A percentile compares a stretch with the other conserved stretches of the same genome.
phyloP scores from a whole-genome alignment of 768 basidiomycete genomes.

The Tremella mesenterica region DNA sequence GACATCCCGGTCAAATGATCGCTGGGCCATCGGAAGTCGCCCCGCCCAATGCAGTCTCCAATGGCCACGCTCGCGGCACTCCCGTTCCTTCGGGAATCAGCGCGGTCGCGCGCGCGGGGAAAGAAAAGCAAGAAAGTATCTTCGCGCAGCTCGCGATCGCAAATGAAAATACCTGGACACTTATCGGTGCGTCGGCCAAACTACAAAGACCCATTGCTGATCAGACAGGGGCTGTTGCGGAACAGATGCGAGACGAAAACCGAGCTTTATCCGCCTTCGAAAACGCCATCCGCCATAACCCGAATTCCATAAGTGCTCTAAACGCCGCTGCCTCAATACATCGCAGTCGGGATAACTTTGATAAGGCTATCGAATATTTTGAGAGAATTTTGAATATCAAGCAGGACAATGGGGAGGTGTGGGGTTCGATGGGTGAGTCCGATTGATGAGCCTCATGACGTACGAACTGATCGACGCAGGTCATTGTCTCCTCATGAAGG shows the following conservation, averaged over 20 bases:
- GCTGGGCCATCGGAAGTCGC: constrained; percentile 16
- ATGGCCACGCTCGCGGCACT: constrained; percentile 19
- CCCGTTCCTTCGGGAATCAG: neutral
- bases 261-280: constrained; percentile 90
- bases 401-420: constrained; percentile 96
- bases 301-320: constrained; percentile 77
- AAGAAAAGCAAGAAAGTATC: constrained; percentile 33
- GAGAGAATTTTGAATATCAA: constrained; percentile 81
- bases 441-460: neutral
- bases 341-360: constrained; percentile 94
- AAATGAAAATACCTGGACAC: constrained; percentile 90
- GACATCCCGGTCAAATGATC: constrained; percentile 9
- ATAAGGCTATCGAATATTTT: constrained; percentile 95
- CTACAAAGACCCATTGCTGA: neutral
- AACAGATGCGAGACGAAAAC: constrained; percentile 85
- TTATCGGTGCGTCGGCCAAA: constrained; percentile 59
- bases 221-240: constrained; percentile 76
- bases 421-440: constrained; percentile 74
- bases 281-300: constrained; percentile 88
- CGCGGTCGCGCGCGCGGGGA: constrained; percentile 15
- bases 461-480: constrained; percentile 48
- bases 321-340: constrained; percentile 93
- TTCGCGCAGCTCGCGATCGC: constrained; percentile 61
- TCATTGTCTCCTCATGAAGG: constrained; percentile 98
- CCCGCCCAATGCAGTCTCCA: constrained; percentile 14